Evolutionary conservation across 2,329 filamentous ascomycete species (phyloP), one percentile per base, ranked within the genome.

Genomic region (Stagonosporopsis cucurbitacearum): DNA sequence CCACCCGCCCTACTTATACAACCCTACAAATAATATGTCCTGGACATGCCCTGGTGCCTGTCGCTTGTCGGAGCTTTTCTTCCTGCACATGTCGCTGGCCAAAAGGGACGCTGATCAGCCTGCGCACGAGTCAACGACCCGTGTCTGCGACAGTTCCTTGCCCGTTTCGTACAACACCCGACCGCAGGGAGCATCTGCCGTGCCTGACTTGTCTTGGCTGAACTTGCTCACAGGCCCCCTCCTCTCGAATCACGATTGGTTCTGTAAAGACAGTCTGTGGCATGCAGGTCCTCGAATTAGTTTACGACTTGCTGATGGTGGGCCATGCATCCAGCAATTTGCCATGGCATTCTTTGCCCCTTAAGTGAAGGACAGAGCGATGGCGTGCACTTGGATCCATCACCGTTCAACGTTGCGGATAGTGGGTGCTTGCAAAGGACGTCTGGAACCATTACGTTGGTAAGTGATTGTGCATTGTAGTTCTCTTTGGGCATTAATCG

Each of bases 131-230:
- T 56, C 53, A 44, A 37, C 23, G n/a, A 26, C 19, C 43, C 20
- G 23, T 42, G 8, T 44, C 25, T 22, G 20, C 7, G 44, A 37
- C 44, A 26, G 30, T 36, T 47, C 36, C n/a, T 56, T 28, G 8
- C 53, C 48, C 37, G 37, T 43, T 51, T 17, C 42, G 48, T 56
- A 25, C 43, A 41, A 19, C 23, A 36, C 17, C 53, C 47, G 46
- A n/a, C 32, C 46, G 53, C 42, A 47, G 52, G 52, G 53, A 51
- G 50, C 19, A 43, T 36, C 30, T 47, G 53, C 53, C 53, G 53
- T 47, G 23, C 36, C 36, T n/a, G 53, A 43, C 42, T 26, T 39
- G 11, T 26, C 53, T 47, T 56, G 37, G 47, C 53, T 26, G 23
- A 43, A 26, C 47, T 35, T 22, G 47, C 47, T 39, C 37, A 51